phyloP scores from a whole-genome alignment of 2,329 filamentous ascomycete species.

The Plenodomus lindquistii region DNA sequence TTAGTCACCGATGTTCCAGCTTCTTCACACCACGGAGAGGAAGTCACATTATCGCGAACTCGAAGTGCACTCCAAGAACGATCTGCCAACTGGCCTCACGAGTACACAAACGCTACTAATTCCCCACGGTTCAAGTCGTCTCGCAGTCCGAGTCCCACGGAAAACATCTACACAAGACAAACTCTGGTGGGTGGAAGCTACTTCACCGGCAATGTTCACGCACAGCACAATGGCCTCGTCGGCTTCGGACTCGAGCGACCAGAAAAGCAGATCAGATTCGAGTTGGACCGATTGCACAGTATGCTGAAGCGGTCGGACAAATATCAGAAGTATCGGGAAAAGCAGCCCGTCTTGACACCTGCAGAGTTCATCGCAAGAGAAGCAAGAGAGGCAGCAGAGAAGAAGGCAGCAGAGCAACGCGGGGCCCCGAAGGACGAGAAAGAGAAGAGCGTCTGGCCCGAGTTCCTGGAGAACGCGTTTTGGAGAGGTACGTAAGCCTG shows the following conservation, averaged over 20 bases:
- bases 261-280: slow-evolving; percentile 33
- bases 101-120: slow-evolving; percentile 17
- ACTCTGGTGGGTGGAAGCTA: slow-evolving; percentile 23
- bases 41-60: slow-evolving; percentile 17
- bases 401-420: slow-evolving; percentile 17
- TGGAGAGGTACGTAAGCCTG: slow-evolving; percentile 46
- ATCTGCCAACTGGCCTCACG: slow-evolving; percentile 47
- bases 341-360: slow-evolving; percentile 38
- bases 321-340: slow-evolving; percentile 52
- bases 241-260: slow-evolving; percentile 27
- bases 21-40: slow-evolving; percentile 9
- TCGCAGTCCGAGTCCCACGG: slow-evolving; percentile 32
- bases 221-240: slow-evolving; percentile 26
- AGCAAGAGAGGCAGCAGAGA: slow-evolving; percentile 17
- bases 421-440: slow-evolving; percentile 28
- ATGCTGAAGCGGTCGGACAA: slow-evolving; percentile 42
- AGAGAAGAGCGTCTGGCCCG: slow-evolving; percentile 51
- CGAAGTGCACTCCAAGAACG: slow-evolving; percentile 47
- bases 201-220: slow-evolving; percentile 28
- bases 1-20: slow-evolving; percentile 49
- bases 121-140: slow-evolving; percentile 34
- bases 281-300: slow-evolving; percentile 35
- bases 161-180: slow-evolving; percentile 27
- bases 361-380: slow-evolving; percentile 25
- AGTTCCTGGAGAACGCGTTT: slow-evolving; percentile 53